phyloP scores from a whole-genome alignment of 1,284 basidiomycete genomes.

The Laetiporus sulphureus region DNA sequence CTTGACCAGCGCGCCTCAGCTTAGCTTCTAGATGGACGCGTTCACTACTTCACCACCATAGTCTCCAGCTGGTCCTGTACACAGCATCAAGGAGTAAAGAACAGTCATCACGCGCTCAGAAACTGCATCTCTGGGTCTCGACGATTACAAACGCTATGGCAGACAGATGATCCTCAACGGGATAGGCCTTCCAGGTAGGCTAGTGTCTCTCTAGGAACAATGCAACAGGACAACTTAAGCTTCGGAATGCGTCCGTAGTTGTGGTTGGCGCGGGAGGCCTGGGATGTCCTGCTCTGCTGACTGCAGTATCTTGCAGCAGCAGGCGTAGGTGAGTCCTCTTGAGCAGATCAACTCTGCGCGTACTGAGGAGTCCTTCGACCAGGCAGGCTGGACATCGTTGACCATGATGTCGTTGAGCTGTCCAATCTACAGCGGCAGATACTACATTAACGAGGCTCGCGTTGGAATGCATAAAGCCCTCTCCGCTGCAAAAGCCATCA shows the following conservation, averaged over 20 bases:
- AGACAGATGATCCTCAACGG: constrained; percentile 95
- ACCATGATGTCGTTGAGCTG: constrained; percentile 86
- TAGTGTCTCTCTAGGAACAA: constrained; percentile 3
- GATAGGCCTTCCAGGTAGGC: constrained; percentile 77
- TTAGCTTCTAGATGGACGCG: too few relatives aligned
- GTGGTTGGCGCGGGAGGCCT: constrained; percentile 95
- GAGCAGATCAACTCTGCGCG: neutral
- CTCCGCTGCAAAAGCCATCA: constrained; percentile 69
- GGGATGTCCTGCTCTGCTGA: constrained; percentile 91
- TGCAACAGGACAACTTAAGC: constrained; percentile 74
- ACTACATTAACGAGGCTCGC: constrained; percentile 75
- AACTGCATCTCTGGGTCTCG: too few relatives aligned
- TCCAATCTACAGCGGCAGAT: constrained; percentile 96
- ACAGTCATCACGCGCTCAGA: too few relatives aligned
- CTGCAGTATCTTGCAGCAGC: constrained; percentile 92
- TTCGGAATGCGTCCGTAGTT: constrained; percentile 71
- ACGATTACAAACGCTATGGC: constrained; percentile 89
- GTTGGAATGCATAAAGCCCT: constrained; percentile 83
- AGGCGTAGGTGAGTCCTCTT: constrained; percentile 67
- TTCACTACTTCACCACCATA: too few relatives aligned
- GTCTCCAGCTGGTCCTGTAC: too few relatives aligned
- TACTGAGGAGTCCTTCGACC: neutral
- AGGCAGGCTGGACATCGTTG: constrained; percentile 85
- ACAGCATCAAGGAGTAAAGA: too few relatives aligned
- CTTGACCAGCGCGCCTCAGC: too few relatives aligned